Evolutionary conservation across 768 basidiomycete species (phyloP).

Genomic region (Mycena olivaceomarginata): DNA sequence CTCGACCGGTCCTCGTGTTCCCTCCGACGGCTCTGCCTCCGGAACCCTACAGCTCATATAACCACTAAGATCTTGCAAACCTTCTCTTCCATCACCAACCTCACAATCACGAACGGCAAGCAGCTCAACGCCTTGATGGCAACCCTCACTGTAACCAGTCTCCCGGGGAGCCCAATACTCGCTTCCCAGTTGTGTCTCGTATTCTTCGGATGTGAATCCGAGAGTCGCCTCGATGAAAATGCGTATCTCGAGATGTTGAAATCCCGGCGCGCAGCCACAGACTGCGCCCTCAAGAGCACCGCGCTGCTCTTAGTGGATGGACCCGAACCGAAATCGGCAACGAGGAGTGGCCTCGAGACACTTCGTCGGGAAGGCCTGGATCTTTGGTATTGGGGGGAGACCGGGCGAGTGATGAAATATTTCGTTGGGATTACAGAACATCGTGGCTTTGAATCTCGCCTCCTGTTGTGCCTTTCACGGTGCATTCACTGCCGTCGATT

Average conservation of each 20-base stretch:
- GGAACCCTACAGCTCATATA: background rate
- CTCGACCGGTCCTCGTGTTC: background rate
- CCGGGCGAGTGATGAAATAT: too few species aligned
- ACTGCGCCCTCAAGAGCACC: background rate
- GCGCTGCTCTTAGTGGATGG: background rate
- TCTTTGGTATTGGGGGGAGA: background rate
- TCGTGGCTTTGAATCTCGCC: too few species aligned
- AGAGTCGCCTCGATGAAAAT: too few species aligned
- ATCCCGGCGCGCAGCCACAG: background rate
- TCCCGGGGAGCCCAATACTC: background rate
- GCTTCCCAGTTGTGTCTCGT: background rate
- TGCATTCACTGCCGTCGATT: too few species aligned
- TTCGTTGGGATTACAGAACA: too few species aligned
- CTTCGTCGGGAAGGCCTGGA: slow-evolving; percentile 3
- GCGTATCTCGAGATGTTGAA: background rate
- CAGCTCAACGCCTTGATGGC: background rate
- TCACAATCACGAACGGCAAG: background rate
- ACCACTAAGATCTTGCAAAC: background rate
- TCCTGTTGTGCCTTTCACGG: too few species aligned
- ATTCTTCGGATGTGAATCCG: too few species aligned
- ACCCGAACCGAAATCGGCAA: background rate
- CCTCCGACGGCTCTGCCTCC: background rate
- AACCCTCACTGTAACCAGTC: background rate
- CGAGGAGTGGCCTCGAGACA: background rate
- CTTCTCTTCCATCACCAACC: background rate